phyloP scores from a whole-genome alignment of 106 monocot species.

The Acorus gramineus region DNA sequence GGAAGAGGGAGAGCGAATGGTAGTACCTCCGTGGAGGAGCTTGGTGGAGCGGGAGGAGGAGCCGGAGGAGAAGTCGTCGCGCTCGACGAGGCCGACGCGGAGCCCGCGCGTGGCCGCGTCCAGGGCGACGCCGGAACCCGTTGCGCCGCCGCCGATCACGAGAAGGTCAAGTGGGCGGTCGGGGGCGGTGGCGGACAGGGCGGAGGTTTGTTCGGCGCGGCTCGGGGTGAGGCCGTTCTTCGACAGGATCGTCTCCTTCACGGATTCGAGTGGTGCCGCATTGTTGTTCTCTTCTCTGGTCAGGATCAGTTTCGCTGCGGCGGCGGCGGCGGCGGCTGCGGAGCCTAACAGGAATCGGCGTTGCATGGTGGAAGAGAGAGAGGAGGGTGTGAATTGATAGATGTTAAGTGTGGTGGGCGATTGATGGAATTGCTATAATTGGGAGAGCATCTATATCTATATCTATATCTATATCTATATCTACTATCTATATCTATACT shows the following conservation, averaged over 20 bases:
- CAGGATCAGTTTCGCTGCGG: no score
- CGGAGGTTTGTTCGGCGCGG: conserved; percentile 47
- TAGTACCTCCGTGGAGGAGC: conserved; percentile 82
- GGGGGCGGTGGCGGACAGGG: conserved; percentile 49
- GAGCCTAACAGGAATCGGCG: no score
- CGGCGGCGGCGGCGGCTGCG: no score
- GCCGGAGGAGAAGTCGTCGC: conserved; percentile 97
- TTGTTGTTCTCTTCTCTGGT: no score
- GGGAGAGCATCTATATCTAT: no score
- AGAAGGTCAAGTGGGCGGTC: conserved; percentile 65
- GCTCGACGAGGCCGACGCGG: conserved; percentile 84
- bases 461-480: no score
- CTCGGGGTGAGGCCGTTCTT: conserved; percentile 1
- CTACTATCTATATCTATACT: no score
- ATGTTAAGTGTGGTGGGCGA: no score
- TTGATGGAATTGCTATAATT: no score
- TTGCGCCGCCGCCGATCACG: conserved; percentile 90
- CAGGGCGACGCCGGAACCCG: conserved; percentile 86
- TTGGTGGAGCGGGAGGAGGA: conserved; percentile 94
- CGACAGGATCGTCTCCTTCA: conserved; percentile 35
- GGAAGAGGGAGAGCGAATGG: neutral
- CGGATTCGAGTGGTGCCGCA: no score
- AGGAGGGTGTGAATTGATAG: no score
- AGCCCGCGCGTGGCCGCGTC: conserved; percentile 81
- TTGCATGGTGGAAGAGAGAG: no score